Base-by-base conservation (phyloP, 2,329 filamentous ascomycete species). In the Penicillium rolfsii region DNA sequence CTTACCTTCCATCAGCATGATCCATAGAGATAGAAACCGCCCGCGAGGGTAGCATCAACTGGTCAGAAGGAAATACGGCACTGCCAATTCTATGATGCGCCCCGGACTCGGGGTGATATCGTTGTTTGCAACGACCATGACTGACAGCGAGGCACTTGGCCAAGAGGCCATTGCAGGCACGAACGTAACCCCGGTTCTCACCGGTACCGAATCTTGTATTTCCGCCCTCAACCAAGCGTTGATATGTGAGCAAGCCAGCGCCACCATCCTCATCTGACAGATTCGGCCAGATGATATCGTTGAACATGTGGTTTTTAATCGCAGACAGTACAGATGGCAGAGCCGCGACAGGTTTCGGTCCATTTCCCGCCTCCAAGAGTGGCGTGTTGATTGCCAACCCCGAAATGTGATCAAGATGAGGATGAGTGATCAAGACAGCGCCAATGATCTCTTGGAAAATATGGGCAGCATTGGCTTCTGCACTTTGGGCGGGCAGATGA, bases 221-320 rank as follows among this genome's bases (percentile, higher is more conserved):
- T 3, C 94, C 94, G 11, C 93, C 94, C 73, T 97, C 93, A 5
- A 91, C 89, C 9, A 99, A 82, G 16, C 95, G 87, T 74, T 93
- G 89, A 69, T 96, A 98, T 0, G 92, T 97, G 36, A 99, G 87
- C 30, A 99, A 84, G 0, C 95, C 95, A 4, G 93, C 93, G 26
- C 95, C 95, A 36, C 93, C 93, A 74, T 97, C 95, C 78, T 99
- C 95, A 71, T 99, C 94, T 0, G 92, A 96, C 41, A 99, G 80
- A 68, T 99, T 99, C 0, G 95, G 95, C 95, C 95, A 99, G 57
- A 98, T 96, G 60, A 97, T 82, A 71, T 97, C 96, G 77, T 99
- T 99, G 81, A 99, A 99, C 61, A 99, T 91, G 77, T 99, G 93
- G 0, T 83, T 87, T 75, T 97, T 98, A 77, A 99, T 89, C 0